Evolutionary conservation across 228 moss, liverwort and hornwort species (phyloP), one percentile per base, ranked within the genome.

Genomic region (Sphagnum fallax): DNA sequence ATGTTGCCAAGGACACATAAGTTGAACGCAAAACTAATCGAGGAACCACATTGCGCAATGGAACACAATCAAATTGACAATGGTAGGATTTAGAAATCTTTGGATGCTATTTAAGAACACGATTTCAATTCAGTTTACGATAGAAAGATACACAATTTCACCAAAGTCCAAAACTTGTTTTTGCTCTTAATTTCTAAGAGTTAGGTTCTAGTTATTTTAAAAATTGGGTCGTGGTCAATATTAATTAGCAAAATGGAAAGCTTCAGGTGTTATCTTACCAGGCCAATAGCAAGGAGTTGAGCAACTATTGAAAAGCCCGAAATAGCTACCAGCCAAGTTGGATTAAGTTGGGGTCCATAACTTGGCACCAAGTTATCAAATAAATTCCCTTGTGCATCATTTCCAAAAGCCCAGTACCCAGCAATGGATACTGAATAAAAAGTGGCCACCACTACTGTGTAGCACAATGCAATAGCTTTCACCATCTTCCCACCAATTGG

Each of bases 401-500:
- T 81, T 55, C 89, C 83, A 8, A 81, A 86, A 47, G 81, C 75
- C 83, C 87, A 89, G 15, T 89, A 87, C 0, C 82, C 83, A 0
- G 81, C 8, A 13, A 71, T 32, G 5, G 65, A 50, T 18, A 77
- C 67, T 50, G 82, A 76, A 67, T 84, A 87, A 67, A 84, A 91
- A 15, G 91, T 87, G 69, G 78, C 18, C 4, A 80, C 65, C 55
- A 91, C 87, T 15, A 91, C 80, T 16, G 77, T 70, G 69, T 91
- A 91, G 77, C 89, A 84, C 62, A 89, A 53, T 0, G 74, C 74
- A 52, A 91, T 80, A 5, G 89, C 91, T 72, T 91, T 91, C 65
- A 74, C 67, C 91, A 91, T 91, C 79, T 91, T 91, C 66, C 91
- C 91, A 5, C 78, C 76, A 9, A 84, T 89, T 47, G 91, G 91